Evolutionary conservation across 495 filamentous ascomycete species (phyloP).

Genomic region (Amphirosellinia nigrospora): DNA sequence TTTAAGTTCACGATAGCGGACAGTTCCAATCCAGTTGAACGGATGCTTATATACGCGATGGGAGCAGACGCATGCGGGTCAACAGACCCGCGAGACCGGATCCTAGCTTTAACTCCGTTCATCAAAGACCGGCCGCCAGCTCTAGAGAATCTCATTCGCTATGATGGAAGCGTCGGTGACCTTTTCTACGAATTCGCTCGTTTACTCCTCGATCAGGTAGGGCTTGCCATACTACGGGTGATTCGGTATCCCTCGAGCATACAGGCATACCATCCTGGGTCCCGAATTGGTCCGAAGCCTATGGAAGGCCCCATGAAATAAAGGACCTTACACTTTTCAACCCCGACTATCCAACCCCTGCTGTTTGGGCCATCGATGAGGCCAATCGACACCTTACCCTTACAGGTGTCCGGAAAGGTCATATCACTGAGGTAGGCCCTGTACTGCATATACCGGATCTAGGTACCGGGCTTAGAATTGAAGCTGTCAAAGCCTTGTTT

Average conservation of each 20-base stretch:
- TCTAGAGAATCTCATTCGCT: neutral
- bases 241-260: neutral
- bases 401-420: neutral
- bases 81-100: neutral
- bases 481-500: neutral
- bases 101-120: neutral
- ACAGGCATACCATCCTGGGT: neutral
- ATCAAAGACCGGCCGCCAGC: neutral
- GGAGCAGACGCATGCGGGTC: neutral
- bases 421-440: neutral
- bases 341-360: no score
- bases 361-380: neutral
- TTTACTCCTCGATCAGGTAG: neutral
- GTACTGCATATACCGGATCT: neutral
- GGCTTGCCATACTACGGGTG: neutral
- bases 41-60: neutral
- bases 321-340: no score
- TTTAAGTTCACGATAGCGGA: neutral
- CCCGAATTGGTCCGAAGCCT: neutral
- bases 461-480: neutral
- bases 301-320: neutral
- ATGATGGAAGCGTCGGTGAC: neutral
- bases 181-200: neutral
- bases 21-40: no score
- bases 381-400: neutral